These are phyloP conservation scores for Vickermania spadyakhi DNA, from an alignment of 208 protist species.

Conservation along the genomic window DNA sequence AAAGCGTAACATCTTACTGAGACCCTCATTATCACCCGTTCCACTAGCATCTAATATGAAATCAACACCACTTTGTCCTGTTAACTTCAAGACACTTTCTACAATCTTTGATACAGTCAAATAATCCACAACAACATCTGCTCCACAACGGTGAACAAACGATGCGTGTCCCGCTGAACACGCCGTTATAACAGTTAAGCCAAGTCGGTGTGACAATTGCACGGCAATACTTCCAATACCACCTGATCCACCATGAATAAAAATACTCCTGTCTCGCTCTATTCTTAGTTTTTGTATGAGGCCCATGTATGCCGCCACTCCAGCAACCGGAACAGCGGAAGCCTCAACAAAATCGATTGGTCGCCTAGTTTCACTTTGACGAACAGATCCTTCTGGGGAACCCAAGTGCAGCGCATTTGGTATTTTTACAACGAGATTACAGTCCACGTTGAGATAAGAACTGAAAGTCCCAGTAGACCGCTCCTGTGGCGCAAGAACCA, in stretches of 20 bases:
- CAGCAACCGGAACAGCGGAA: slow-evolving; percentile 49
- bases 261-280: slow-evolving; percentile 44
- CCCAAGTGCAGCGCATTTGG: slow-evolving; percentile 7
- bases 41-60: slow-evolving; percentile 60
- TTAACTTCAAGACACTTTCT: slow-evolving; percentile 32
- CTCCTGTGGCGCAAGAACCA: slow-evolving; percentile 31
- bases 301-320: slow-evolving; percentile 52
- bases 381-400: neutral
- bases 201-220: slow-evolving; percentile 67
- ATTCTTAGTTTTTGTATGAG: slow-evolving; percentile 71
- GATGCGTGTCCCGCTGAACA: slow-evolving; percentile 43
- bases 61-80: slow-evolving; percentile 65
- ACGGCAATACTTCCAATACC: slow-evolving; percentile 67
- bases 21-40: slow-evolving; percentile 21
- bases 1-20: slow-evolving; percentile 45
- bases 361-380: neutral
- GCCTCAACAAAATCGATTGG: slow-evolving; percentile 69
- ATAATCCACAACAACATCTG: slow-evolving; percentile 70
- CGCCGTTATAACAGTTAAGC: slow-evolving; percentile 50
- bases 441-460: slow-evolving; percentile 52
- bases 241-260: slow-evolving; percentile 66
- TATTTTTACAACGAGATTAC: slow-evolving; percentile 37
- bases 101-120: slow-evolving; percentile 28
- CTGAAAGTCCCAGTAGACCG: slow-evolving; percentile 45
- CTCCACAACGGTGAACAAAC: slow-evolving; percentile 48